Conservation (phyloP, 192 early-diverging fungal genomes). For the Ramicandelaber brevisporus region DNA sequence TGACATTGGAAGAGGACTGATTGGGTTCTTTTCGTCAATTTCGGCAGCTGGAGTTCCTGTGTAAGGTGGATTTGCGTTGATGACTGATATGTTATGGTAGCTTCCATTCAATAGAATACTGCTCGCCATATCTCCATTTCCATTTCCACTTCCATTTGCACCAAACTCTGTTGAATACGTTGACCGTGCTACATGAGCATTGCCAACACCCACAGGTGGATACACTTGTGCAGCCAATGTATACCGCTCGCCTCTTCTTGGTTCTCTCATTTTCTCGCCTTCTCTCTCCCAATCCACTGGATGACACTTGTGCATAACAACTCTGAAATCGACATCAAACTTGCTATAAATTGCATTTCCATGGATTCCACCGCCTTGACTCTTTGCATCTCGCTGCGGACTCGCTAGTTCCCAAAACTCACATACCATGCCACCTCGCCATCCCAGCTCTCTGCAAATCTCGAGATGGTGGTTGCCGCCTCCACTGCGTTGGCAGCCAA, state of each 20-base stretch:
- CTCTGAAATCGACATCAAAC: constrained; percentile 28
- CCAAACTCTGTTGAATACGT: too few relatives aligned
- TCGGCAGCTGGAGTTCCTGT: too few relatives aligned
- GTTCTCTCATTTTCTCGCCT: constrained; percentile 30
- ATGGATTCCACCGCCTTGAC: constrained; percentile 56
- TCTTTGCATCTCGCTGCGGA: constrained; percentile 17
- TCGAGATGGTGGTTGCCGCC: constrained; percentile 26
- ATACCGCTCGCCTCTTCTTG: constrained; percentile 34
- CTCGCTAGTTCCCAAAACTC: constrained; percentile 51
- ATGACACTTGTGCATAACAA: constrained; percentile 37
- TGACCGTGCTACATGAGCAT: too few relatives aligned
- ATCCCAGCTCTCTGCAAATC: constrained; percentile 27
- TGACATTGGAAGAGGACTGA: too few relatives aligned
- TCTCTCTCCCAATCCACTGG: constrained; percentile 42
- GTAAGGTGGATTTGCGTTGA: too few relatives aligned
- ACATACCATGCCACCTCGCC: constrained; percentile 36
- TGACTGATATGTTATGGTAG: too few relatives aligned
- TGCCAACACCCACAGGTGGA: too few relatives aligned
- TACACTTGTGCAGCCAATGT: constrained; percentile 39
- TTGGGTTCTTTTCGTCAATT: too few relatives aligned
- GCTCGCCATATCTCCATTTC: too few relatives aligned
- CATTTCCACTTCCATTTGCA: too few relatives aligned
- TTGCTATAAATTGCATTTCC: constrained; percentile 50
- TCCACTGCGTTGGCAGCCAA: constrained; percentile 42
- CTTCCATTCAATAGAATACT: too few relatives aligned